phyloP scores from a whole-genome alignment of 1,139 yeast genomes.

The Debaryomyces robertsiae region DNA sequence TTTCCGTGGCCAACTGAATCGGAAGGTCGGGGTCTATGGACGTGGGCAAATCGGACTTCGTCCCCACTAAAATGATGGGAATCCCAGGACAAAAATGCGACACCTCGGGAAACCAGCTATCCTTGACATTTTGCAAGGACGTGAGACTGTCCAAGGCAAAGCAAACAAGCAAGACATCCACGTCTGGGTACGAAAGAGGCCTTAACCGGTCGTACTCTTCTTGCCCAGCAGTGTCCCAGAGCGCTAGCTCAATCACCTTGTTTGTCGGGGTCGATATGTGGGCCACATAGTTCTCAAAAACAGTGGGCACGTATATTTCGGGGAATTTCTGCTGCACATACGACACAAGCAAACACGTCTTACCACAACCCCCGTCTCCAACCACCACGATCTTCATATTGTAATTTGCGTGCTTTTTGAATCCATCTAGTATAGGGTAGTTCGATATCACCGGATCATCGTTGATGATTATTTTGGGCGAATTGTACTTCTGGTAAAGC shows the following conservation, averaged over 20 bases:
- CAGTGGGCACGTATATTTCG: conserved; percentile 79
- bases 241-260: conserved; percentile 62
- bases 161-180: conserved; percentile 72
- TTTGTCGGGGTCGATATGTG: conserved; percentile 58
- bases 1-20: conserved; percentile 58
- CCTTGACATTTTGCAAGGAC: conserved; percentile 72
- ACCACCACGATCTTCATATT: conserved; percentile 77
- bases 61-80: conserved; percentile 77
- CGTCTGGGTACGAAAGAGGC: conserved; percentile 83
- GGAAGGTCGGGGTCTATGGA: conserved; percentile 51
- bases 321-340: conserved; percentile 83
- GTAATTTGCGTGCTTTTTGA: conserved; percentile 37
- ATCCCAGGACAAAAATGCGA: conserved; percentile 79
- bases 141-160: conserved; percentile 68
- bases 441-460: conserved; percentile 45
- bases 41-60: conserved; percentile 66
- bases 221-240: conserved; percentile 96
- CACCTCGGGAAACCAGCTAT: conserved; percentile 87
- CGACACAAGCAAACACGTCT: conserved; percentile 82
- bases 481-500: conserved; percentile 19
- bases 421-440: conserved; percentile 34
- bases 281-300: conserved; percentile 82
- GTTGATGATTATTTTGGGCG: conserved; percentile 36
- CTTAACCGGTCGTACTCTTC: conserved; percentile 86
- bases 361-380: conserved; percentile 96